Base-by-base conservation (phyloP, 495 filamentous ascomycete genomes). In the Penicillium daleae region DNA sequence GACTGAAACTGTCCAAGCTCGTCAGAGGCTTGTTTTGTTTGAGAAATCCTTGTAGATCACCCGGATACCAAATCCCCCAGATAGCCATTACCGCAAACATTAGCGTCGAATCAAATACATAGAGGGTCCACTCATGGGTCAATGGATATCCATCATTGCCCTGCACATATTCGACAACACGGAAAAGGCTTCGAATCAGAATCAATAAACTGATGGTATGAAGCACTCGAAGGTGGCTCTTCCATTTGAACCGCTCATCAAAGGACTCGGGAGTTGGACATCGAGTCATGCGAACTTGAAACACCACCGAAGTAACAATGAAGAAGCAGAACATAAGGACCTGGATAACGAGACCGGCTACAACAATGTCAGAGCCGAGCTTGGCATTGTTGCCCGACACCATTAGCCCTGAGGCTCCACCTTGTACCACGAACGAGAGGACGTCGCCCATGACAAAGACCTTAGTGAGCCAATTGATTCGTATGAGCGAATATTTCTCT, bases 111-210 rank as follows among this genome's bases (percentile, higher is more conserved):
- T 89, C 87, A 61, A 88, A 88, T 8, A 86, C 62, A 66, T 87
- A 89, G 50, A 88, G 57, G 57, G 80, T 79, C 70, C 78, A 78
- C 72, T 89, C 87, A 57, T 82, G 77, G 12, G 46, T 65, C 40
- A 87, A 54, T 13, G 79, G 50, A 58, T 73, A 78, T 4, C 86
- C 84, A 10, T 75, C 70, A 33, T 80, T 65, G 0, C 85, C 85
- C 73, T 82, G 72, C 0, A 76, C 29, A 63, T 85, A 89, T 72
- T 90, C 87, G 10, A 87, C 65, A 35, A 85, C 72, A 26, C 87
- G 77, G 67, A 88, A 88, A n/a, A 87, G 56, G 24, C 74, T 81
- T 10, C 87, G 78, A 7, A 88, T 63, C 59, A 89, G 56, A 60
- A 89, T 87, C 17, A 87, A 69, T 6, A 59, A 67, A 54, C 75